Percentiles rank a stretch among this genome's conserved stretches.
These are phyloP conservation scores for Elaphomyces granulatus DNA, from an alignment of 495 filamentous ascomycete genomes.

Conservation along the genomic window DNA sequence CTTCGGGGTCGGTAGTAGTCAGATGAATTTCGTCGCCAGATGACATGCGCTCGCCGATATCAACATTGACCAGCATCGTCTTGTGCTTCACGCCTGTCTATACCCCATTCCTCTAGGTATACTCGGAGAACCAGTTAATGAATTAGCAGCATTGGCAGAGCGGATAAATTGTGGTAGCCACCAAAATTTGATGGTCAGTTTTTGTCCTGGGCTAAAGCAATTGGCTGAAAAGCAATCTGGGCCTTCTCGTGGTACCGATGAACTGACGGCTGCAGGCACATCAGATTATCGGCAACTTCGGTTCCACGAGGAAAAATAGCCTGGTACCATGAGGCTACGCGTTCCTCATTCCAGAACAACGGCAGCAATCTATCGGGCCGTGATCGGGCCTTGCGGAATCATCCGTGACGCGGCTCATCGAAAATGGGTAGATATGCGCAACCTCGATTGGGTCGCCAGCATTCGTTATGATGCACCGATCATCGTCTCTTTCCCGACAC, in stretches of 20 bases:
- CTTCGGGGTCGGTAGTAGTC: background rate
- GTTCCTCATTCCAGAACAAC: background rate
- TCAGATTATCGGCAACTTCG: slow-evolving; percentile 1
- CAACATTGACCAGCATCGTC: background rate
- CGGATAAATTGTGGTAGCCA: background rate
- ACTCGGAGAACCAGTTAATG: too few relatives aligned
- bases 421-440: background rate
- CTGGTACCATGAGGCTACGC: background rate
- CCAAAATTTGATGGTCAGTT: background rate
- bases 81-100: background rate
- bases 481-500: background rate
- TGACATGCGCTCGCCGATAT: background rate
- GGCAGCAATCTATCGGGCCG: background rate
- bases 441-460: background rate
- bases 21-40: slow-evolving; percentile 1
- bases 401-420: too few relatives aligned
- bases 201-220: background rate
- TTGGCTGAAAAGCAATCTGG: background rate
- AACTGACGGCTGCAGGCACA: slow-evolving; percentile 1
- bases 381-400: too few relatives aligned
- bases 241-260: background rate
- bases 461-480: background rate
- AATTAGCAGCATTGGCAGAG: background rate
- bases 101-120: background rate
- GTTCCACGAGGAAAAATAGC: slow-evolving; percentile 2